Base-by-base conservation (phyloP, 23 red algal genomes). In the Cyanidium caldarium region DNA sequence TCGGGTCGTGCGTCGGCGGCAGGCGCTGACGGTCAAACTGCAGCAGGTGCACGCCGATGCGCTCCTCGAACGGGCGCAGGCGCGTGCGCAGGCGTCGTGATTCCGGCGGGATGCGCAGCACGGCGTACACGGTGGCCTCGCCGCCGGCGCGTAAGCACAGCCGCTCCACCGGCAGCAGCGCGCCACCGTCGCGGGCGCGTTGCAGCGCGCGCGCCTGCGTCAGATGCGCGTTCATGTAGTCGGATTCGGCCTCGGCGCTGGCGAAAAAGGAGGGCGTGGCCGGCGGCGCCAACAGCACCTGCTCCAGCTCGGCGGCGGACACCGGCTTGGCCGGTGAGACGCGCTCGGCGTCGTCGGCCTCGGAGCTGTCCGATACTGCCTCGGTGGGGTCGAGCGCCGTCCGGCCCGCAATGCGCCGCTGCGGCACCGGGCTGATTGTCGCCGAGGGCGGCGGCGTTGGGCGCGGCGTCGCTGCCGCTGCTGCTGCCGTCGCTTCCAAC, bases 201-300 rank as follows among this genome's bases (percentile, higher is more conserved):
- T 57, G 19, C 41, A 86, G 57, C 42, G 44, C 70, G 2, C 68
- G 75, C 35, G 67, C 81, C 1, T 80, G 81, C 33, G 51, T 43
- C 44, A 94, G 70, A 26, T 73, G 69, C 41, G 40, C 68, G 35
- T 85, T 68, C 17, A 80, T 58, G 66, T 76, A 94, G 20, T 69
- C 41, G 43, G 65, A 38, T 38, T 94, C 87, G 38, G 80, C 78
- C 31, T 76, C 76, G 34, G 77, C 44, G 65, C 72, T 79, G 35
- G 75, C 80, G 44, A 94, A 94, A 43, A 86, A 85, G 28, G 78
- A 80, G 28, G 87, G 87, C 7, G 77, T 85, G 12, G 77, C 79
- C 16, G 57, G 37, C 36, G 34, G 46, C 21, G 38, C 42, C 17
- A 34, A 35, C 26, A 77, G 66, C 10, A 70, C 14, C 21, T 65